Percentiles rank a stretch among this genome's conserved stretches.
phyloP scores from a whole-genome alignment of 2,329 filamentous ascomycete species.

The Pseudogymnoascus sp. region DNA sequence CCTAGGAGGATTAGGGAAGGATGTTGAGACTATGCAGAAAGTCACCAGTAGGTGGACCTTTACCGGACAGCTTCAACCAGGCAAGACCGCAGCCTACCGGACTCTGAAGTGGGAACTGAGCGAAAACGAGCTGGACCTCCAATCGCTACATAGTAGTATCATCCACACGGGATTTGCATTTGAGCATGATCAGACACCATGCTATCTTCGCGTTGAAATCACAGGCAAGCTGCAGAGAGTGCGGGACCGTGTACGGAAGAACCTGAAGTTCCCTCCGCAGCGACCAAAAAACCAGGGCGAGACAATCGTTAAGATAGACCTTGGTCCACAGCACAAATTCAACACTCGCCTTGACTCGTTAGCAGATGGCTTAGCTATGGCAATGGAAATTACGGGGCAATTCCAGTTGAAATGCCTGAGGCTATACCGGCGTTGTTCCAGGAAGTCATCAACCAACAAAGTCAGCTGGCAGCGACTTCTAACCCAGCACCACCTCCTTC shows the following conservation, averaged over 20 bases:
- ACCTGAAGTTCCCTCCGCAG: not conserved
- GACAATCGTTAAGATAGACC: not conserved
- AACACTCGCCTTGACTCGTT: slow-evolving; percentile 1
- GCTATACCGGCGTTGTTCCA: slow-evolving; percentile 3
- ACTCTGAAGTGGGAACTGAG: slow-evolving; percentile 11
- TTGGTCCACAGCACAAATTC: not conserved
- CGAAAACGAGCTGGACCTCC: slow-evolving; percentile 11
- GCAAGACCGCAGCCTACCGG: slow-evolving; percentile 2
- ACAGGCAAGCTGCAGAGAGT: not conserved
- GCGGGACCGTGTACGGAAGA: not conserved
- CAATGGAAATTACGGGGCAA: slow-evolving; percentile 9
- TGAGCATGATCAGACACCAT: not conserved
- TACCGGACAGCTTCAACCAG: not conserved
- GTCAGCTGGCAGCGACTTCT: not conserved
- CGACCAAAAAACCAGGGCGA: not conserved
- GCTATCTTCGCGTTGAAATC: not conserved
- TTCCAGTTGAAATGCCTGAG: slow-evolving; percentile 9
- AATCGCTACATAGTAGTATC: slow-evolving; percentile 6
- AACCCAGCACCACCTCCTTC: not conserved
- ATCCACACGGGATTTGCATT: slow-evolving; percentile 8
- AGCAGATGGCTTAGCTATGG: slow-evolving; percentile 8
- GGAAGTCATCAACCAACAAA: not conserved
- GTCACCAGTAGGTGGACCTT: not conserved
- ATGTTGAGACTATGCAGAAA: not conserved
- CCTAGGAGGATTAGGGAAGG: slow-evolving; percentile 14